These are phyloP conservation scores for Beverwykella pulmonaria DNA, from an alignment of 495 filamentous ascomycete species.

Conservation along the genomic window DNA sequence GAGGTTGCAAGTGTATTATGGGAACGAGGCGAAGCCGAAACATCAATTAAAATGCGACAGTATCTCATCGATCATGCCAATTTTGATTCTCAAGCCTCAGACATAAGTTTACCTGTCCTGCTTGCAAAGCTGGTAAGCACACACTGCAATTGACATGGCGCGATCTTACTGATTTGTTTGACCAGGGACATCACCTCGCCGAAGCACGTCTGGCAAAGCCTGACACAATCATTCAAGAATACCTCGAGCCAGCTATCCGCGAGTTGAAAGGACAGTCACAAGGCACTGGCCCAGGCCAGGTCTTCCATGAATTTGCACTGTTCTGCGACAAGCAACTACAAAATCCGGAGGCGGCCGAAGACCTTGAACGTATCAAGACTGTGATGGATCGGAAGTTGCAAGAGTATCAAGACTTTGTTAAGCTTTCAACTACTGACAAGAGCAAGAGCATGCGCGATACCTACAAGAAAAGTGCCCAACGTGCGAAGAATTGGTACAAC, in stretches of 20 bases:
- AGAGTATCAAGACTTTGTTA: constrained; percentile 59
- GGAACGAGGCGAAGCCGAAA: constrained; percentile 90
- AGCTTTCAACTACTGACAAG: constrained; percentile 63
- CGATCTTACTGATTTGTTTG: constrained; percentile 18
- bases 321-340: constrained; percentile 95
- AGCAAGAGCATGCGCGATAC: constrained; percentile 45
- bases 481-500: constrained; percentile 84
- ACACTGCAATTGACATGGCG: not conserved
- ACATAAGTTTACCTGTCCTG: constrained; percentile 60
- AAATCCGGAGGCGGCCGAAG: constrained; percentile 79
- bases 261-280: constrained; percentile 70
- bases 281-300: constrained; percentile 77
- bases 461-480: constrained; percentile 53
- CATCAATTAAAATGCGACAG: constrained; percentile 87
- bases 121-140: constrained; percentile 76
- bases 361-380: constrained; percentile 77
- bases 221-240: constrained; percentile 81
- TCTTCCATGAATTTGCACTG: constrained; percentile 90
- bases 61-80: constrained; percentile 51
- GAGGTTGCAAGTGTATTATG: constrained; percentile 89
- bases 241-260: constrained; percentile 79
- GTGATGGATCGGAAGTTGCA: constrained; percentile 71
- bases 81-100: constrained; percentile 23
- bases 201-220: constrained; percentile 93
- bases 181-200: constrained; percentile 77